Conservation (phyloP, 75 land plant genomes). For the Larix kaempferi region DNA sequence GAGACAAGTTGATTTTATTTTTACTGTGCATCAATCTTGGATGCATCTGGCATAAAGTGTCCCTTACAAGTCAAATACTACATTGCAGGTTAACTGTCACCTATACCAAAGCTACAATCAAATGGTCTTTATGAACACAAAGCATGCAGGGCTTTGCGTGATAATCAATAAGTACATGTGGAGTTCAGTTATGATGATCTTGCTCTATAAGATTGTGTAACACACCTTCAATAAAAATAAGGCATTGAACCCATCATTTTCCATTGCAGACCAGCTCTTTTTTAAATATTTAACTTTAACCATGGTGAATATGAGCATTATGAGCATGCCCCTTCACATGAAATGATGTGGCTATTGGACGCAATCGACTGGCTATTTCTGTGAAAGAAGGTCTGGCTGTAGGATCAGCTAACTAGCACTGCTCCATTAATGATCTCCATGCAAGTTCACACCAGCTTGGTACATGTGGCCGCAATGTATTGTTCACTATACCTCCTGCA, state of each 20-base stretch:
- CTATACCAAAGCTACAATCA: not conserved
- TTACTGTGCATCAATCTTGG: not conserved
- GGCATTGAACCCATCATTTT: not conserved
- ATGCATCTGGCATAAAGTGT: conserved; percentile 1
- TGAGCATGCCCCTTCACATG: conserved; percentile 31
- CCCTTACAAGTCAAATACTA: not conserved
- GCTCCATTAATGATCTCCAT: conserved; percentile 76
- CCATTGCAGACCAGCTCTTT: too few species aligned
- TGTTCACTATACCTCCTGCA: conserved; percentile 79
- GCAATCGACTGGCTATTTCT: conserved; percentile 51
- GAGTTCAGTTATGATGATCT: not conserved
- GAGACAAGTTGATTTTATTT: not conserved
- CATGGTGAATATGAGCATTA: conserved; percentile 7
- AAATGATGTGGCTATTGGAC: conserved; percentile 46
- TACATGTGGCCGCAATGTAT: conserved; percentile 62
- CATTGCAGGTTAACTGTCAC: not conserved
- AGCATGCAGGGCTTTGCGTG: not conserved
- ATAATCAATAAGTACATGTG: not conserved
- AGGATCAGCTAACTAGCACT: conserved; percentile 81
- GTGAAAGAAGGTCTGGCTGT: conserved; percentile 64
- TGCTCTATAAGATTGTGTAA: not conserved
- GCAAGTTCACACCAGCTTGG: conserved; percentile 66
- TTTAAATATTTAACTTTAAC: not conserved
- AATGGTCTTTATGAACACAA: not conserved
- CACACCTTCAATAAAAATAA: not conserved